Conservation (phyloP, 2,329 filamentous ascomycete species). For the Penicillium thymicola region DNA sequence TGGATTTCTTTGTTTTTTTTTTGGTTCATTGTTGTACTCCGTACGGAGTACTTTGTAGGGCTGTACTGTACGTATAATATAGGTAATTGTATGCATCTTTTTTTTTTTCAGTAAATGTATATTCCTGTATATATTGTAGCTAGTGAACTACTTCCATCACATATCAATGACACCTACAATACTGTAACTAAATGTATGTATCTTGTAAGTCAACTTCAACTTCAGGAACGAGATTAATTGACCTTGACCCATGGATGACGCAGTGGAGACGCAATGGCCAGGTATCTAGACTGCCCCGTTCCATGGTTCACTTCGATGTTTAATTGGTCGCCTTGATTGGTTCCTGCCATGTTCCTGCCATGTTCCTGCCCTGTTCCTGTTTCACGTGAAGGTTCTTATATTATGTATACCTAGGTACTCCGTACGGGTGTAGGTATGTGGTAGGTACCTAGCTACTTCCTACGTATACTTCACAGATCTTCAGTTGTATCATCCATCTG, state of each 20-base stretch:
- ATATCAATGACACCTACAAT: not conserved
- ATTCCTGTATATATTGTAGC: not conserved
- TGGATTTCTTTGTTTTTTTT: not conserved
- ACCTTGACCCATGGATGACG: constrained; percentile 10
- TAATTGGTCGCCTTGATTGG: constrained; percentile 3
- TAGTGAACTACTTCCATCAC: not conserved
- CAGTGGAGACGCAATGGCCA: constrained; percentile 22
- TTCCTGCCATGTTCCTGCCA: not conserved
- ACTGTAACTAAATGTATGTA: not conserved
- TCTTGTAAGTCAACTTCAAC: not conserved
- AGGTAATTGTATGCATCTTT: too few species aligned
- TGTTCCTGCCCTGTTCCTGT: not conserved
- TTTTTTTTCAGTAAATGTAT: not conserved
- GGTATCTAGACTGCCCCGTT: constrained; percentile 23
- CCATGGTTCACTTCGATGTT: constrained; percentile 16
- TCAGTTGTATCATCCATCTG: not conserved
- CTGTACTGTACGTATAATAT: not conserved
- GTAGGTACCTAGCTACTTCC: too few species aligned
- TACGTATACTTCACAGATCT: not conserved
- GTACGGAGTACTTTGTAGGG: not conserved
- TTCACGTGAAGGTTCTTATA: not conserved
- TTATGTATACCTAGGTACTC: not conserved
- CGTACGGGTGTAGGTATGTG: too few species aligned
- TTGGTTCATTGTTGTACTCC: not conserved
- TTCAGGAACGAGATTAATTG: not conserved